A percentile compares a stretch with the other conserved stretches of the same genome.
phyloP scores from a whole-genome alignment of 2,329 filamentous ascomycete species.

The Aureobasidium uvarum region DNA sequence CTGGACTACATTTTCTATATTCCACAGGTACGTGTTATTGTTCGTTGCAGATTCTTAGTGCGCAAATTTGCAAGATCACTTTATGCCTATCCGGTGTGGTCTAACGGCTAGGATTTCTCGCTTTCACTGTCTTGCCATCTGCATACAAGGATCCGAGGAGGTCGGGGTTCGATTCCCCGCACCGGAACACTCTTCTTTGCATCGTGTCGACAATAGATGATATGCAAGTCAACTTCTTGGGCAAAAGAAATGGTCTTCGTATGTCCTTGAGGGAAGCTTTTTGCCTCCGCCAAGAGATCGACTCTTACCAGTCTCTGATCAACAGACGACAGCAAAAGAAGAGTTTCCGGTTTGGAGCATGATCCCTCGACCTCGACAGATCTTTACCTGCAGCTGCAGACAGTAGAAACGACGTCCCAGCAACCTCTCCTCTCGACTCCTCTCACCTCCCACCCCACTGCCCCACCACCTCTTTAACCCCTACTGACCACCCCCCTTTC shows the following conservation, averaged over 20 bases:
- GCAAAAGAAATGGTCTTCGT: not conserved
- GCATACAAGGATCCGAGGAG: slow-evolving; percentile 27
- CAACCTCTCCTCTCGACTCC: too few relatives aligned
- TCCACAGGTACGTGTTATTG: slow-evolving; percentile 46
- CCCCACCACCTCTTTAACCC: too few relatives aligned
- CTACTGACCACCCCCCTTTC: not conserved
- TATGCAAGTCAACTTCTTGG: not conserved
- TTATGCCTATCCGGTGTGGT: slow-evolving; percentile 24
- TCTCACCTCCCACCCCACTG: too few relatives aligned
- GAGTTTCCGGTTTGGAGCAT: not conserved
- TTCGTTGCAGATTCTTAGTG: not conserved
- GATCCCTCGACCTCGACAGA: not conserved
- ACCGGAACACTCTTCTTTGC: slow-evolving; percentile 28
- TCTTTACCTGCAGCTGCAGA: not conserved
- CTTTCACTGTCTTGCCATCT: slow-evolving; percentile 14
- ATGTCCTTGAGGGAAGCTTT: not conserved
- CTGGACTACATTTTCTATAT: slow-evolving; percentile 69
- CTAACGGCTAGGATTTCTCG: slow-evolving; percentile 28
- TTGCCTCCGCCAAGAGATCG: not conserved
- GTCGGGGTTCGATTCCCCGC: slow-evolving; percentile 33
- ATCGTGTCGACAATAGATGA: not conserved
- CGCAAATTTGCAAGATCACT: not conserved
- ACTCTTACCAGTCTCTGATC: not conserved
- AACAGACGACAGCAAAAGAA: not conserved
- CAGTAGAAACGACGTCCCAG: too few relatives aligned